Conservation (phyloP, 2,329 filamentous ascomycete species). For the Leptographium procerum region DNA sequence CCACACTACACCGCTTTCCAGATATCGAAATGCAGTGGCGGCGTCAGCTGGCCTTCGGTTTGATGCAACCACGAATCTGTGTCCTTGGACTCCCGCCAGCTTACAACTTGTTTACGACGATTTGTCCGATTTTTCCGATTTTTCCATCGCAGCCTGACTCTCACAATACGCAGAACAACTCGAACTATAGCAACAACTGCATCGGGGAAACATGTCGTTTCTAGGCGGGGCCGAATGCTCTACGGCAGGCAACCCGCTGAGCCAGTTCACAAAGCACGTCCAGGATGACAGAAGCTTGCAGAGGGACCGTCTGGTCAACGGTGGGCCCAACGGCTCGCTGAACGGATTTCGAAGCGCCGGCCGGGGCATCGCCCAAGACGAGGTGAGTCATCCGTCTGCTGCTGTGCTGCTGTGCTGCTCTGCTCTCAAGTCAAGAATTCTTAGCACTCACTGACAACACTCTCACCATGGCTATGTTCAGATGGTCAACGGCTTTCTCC, state of each 20-base stretch:
- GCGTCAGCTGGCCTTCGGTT: neutral
- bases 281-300: conserved; percentile 94
- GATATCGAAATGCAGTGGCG: neutral
- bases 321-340: conserved; percentile 57
- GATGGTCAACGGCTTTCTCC: conserved; percentile 92
- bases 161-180: neutral
- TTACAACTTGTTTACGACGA: neutral
- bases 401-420: neutral
- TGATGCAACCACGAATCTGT: neutral
- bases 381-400: conserved; percentile 34
- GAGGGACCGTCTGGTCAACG: conserved; percentile 73
- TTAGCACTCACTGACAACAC: too few relatives aligned
- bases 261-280: conserved; percentile 94
- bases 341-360: conserved; percentile 67
- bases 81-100: neutral
- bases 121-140: too few relatives aligned
- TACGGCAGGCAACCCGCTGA: conserved; percentile 87
- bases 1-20: neutral
- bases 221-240: conserved; percentile 94
- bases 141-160: neutral
- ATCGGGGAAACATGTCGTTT: conserved; percentile 65
- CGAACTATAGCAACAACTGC: neutral
- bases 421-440: too few relatives aligned
- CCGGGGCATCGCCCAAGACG: conserved; percentile 61
- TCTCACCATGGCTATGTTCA: conserved; percentile 29